Base-by-base conservation (phyloP, 352 stramenopile species). In the Phytophthora constricta region DNA sequence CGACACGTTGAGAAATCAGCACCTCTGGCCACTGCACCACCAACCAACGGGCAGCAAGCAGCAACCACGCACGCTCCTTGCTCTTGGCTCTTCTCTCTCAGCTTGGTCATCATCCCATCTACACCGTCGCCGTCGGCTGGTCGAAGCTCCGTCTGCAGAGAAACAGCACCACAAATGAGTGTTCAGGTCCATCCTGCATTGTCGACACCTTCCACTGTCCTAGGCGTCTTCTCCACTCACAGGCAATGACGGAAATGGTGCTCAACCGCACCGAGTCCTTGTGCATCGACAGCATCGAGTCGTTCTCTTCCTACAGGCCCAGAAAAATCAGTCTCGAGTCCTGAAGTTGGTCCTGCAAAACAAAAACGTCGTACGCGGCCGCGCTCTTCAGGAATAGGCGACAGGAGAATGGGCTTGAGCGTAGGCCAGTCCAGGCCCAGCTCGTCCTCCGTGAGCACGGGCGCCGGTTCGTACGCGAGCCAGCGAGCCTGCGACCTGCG, bases 401-500 rank as follows among this genome's bases (percentile, higher is more conserved):
- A 92, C 39, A 92, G 74, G 53, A 91, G 42, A 52, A 87, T 76
- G 14, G 80, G 77, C 27, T 80, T 83, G 14, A 84, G 60, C 47
- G 53, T 79, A 17, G 82, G 77, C 82, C 82, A 90, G 59, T 88
- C 65, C 16, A 83, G 65, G 9, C 62, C 70, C 33, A 68, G 27
- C 26, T 80, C 70, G 22, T 70, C 65, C 31, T 80, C 69, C 2
- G 59, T 68, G 41, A 76, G 62, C 22, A 80, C 54, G 13, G 58
- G 49, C 7, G 54, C 57, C 7, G 78, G 58, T 2, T 90, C 80
- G 66, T 85, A 90, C 23, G 70, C 72, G 45, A 90, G 58, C 84
- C 84, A 92, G 16, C 84, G 82, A 66, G 77, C 81, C 48, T 91
- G 84, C 26, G 84, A 87, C 46, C 81, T 79, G 49, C 62, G 61